Conservation (phyloP, 306 rosid species). For the Glycine latifolia region DNA sequence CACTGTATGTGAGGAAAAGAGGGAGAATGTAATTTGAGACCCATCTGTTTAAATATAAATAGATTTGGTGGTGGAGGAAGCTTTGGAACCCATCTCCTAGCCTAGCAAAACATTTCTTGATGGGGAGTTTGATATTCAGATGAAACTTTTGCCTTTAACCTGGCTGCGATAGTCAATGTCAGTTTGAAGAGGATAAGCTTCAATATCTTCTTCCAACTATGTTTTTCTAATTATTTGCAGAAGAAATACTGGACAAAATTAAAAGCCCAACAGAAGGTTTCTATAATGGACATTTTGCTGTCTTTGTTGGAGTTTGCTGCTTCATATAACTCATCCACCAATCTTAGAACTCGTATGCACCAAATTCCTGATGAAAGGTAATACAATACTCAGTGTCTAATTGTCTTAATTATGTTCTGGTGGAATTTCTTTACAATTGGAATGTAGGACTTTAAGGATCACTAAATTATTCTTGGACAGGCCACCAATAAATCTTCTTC, state of each 20-base stretch:
- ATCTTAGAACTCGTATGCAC: constrained; percentile 92
- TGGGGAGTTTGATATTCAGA: constrained; percentile 28
- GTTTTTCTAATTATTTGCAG: constrained; percentile 64
- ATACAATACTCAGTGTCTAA: constrained; percentile 13
- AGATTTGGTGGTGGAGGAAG: constrained; percentile 27
- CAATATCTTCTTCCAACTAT: constrained; percentile 27
- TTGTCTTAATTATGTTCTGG: constrained; percentile 12
- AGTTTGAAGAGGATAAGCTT: constrained; percentile 11
- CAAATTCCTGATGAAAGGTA: constrained; percentile 89
- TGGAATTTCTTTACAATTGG: constrained; percentile 32
- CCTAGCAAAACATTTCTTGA: constrained; percentile 26
- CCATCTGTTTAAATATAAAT: constrained; percentile 18
- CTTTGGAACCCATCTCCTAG: constrained; percentile 4
- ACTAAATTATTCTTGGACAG: constrained; percentile 61
- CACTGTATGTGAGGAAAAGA: constrained; percentile 26
- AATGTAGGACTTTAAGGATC: constrained; percentile 41
- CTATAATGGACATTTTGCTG: constrained; percentile 81
- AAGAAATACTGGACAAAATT: constrained; percentile 93
- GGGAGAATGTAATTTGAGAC: constrained; percentile 36
- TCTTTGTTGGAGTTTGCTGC: constrained; percentile 92
- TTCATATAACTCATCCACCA: constrained; percentile 84
- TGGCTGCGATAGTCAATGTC: constrained; percentile 10
- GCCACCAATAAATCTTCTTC: constrained; percentile 96
- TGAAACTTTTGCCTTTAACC: constrained; percentile 23
- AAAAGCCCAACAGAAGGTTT: constrained; percentile 73